Conservation (phyloP, 768 basidiomycete genomes). For the Russula emetica region DNA sequence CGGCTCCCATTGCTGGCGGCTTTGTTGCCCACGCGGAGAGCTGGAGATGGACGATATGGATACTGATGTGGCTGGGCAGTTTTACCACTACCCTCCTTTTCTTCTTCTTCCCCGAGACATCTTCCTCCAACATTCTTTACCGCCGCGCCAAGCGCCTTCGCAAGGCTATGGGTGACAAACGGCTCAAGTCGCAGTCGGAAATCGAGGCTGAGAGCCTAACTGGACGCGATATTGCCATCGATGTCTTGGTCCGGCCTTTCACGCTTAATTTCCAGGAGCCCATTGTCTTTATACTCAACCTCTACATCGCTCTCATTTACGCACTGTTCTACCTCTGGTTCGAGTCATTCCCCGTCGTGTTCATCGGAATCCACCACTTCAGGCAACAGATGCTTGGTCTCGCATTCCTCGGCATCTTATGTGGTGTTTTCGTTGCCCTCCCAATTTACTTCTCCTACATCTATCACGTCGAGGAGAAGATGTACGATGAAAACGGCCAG, state of each 20-base stretch:
- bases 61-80: conserved; percentile 35
- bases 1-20: conserved; percentile 36
- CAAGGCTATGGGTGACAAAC: conserved; percentile 32
- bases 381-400: conserved; percentile 33
- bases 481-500: conserved; percentile 23
- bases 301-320: conserved; percentile 36
- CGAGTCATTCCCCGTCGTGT: conserved; percentile 37
- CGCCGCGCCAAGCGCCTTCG: conserved; percentile 35
- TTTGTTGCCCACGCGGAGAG: conserved; percentile 34
- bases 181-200: conserved; percentile 32
- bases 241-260: conserved; percentile 34
- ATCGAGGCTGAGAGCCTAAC: conserved; percentile 30
- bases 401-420: conserved; percentile 32
- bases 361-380: conserved; percentile 35
- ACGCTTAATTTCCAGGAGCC: conserved; percentile 35
- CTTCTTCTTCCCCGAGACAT: conserved; percentile 36
- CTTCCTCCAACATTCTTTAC: conserved; percentile 33
- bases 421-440: conserved; percentile 8
- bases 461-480: conserved; percentile 19
- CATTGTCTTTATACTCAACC: conserved; percentile 33
- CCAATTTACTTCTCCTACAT: conserved; percentile 24
- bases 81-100: conserved; percentile 32
- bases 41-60: conserved; percentile 38
- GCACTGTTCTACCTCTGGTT: conserved; percentile 37
- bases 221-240: conserved; percentile 28